Conservation (phyloP, 345 rosid species). For the Eucalyptus shirleyi region DNA sequence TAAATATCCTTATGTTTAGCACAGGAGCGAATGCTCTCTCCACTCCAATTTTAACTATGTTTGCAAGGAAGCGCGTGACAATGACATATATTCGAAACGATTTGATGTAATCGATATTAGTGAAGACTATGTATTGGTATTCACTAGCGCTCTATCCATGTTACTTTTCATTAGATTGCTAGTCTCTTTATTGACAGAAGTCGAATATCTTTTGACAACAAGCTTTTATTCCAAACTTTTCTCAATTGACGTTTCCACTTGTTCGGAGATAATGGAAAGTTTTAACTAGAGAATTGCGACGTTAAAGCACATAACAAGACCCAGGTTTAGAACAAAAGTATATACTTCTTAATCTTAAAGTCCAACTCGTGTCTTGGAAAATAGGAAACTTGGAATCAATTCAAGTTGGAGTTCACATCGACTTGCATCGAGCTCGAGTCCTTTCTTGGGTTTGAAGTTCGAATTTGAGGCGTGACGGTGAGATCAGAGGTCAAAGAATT, state of each 20-base stretch:
- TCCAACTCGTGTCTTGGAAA: not conserved
- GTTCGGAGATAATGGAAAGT: not conserved
- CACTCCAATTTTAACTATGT: not conserved
- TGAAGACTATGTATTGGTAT: not conserved
- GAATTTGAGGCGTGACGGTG: not conserved
- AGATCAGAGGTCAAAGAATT: not conserved
- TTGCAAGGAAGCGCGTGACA: fast-evolving
- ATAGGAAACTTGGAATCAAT: not conserved
- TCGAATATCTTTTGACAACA: not conserved
- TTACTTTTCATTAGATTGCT: not conserved
- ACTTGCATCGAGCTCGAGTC: not conserved
- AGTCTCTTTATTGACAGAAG: not conserved
- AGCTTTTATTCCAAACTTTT: not conserved
- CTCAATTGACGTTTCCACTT: not conserved
- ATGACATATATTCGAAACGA: not conserved
- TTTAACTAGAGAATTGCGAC: not conserved
- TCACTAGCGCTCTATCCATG: not conserved
- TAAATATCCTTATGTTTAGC: not conserved
- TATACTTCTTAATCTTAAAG: not conserved
- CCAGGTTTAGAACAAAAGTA: not conserved
- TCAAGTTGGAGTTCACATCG: not conserved
- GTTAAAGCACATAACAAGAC: not conserved
- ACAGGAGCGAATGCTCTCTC: not conserved
- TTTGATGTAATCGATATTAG: not conserved
- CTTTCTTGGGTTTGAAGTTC: not conserved